Percentiles rank a stretch among this genome's conserved stretches.
Evolutionary conservation across 371 early-diverging fungal genomes (phyloP).

Genomic region (Syncephalastrum sp.): DNA sequence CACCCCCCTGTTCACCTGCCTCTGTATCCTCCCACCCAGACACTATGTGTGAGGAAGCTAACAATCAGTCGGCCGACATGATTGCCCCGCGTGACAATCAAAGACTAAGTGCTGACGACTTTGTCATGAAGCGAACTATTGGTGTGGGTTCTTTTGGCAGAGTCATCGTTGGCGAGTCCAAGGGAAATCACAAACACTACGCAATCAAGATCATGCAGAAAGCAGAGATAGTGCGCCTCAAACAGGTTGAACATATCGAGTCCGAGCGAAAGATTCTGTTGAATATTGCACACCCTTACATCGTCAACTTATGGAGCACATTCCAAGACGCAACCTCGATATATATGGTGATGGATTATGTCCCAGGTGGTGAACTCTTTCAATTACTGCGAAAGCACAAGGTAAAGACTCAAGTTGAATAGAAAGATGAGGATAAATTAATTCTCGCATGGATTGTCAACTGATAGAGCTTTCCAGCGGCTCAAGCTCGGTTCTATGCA

Average conservation of each 20-base stretch:
- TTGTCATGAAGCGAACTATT: constrained; percentile 47
- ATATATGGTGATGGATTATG: constrained; percentile 88
- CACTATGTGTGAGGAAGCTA: no score
- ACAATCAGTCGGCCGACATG: no score
- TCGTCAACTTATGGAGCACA: constrained; percentile 78
- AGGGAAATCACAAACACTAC: constrained; percentile 65
- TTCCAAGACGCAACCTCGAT: constrained; percentile 81
- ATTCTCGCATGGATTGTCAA: background rate
- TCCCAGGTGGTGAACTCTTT: constrained; percentile 93
- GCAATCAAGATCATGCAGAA: constrained; percentile 96
- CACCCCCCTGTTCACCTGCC: no score
- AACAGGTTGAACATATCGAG: constrained; percentile 77
- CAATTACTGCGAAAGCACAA: constrained; percentile 48
- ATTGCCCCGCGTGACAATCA: no score
- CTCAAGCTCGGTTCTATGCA: constrained; percentile 81
- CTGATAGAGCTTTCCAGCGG: constrained; percentile 12
- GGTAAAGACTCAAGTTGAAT: constrained; percentile 8
- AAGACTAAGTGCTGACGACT: constrained; percentile 6
- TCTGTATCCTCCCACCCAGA: no score
- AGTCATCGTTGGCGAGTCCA: constrained; percentile 54
- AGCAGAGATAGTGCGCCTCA: constrained; percentile 80
- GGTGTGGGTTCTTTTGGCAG: constrained; percentile 69
- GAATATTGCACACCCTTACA: constrained; percentile 72
- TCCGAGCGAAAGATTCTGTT: constrained; percentile 81
- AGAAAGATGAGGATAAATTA: background rate